A percentile compares a stretch with the other conserved stretches of the same genome.
These are phyloP conservation scores for Xylaria sp. DNA, from an alignment of 2,329 filamentous ascomycete genomes.

Conservation along the genomic window DNA sequence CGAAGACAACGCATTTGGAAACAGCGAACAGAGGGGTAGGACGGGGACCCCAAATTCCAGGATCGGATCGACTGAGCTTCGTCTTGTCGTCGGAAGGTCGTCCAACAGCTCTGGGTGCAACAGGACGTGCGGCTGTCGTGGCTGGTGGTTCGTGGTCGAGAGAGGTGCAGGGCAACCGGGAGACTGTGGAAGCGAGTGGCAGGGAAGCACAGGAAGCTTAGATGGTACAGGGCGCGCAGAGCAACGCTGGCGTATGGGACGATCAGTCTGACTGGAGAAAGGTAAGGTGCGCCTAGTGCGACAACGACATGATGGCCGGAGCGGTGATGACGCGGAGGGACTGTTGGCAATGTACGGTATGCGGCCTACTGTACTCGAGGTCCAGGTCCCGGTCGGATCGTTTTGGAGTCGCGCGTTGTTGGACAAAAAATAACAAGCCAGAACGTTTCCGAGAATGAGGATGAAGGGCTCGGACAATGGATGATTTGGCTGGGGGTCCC, in stretches of 20 bases:
- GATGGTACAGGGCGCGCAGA: slow-evolving; percentile 6
- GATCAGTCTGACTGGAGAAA: slow-evolving; percentile 9
- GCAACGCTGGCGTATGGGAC: slow-evolving; percentile 3
- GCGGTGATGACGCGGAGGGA: slow-evolving; percentile 15
- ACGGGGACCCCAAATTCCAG: not conserved
- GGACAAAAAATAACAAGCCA: slow-evolving; percentile 17
- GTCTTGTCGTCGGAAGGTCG: slow-evolving; percentile 10
- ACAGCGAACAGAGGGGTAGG: not conserved
- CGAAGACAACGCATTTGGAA: slow-evolving; percentile 8
- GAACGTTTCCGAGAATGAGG: slow-evolving; percentile 23
- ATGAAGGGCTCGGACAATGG: slow-evolving; percentile 1
- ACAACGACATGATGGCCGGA: slow-evolving; percentile 23
- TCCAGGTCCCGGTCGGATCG: slow-evolving; percentile 15
- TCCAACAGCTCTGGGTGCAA: slow-evolving; percentile 9
- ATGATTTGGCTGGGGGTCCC: slow-evolving; percentile 25
- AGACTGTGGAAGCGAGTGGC: slow-evolving; percentile 23
- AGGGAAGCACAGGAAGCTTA: slow-evolving; percentile 13
- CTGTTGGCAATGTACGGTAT: not conserved
- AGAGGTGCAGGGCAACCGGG: slow-evolving; percentile 12
- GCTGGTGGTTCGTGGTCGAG: not conserved
- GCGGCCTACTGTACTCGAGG: not conserved
- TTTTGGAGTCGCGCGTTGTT: slow-evolving; percentile 9
- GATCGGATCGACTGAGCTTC: slow-evolving; percentile 4
- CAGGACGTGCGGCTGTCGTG: slow-evolving; percentile 16
- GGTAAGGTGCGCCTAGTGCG: slow-evolving; percentile 27